Base-by-base conservation (phyloP, 306 rosid genomes). In the Rubus idaeus region DNA sequence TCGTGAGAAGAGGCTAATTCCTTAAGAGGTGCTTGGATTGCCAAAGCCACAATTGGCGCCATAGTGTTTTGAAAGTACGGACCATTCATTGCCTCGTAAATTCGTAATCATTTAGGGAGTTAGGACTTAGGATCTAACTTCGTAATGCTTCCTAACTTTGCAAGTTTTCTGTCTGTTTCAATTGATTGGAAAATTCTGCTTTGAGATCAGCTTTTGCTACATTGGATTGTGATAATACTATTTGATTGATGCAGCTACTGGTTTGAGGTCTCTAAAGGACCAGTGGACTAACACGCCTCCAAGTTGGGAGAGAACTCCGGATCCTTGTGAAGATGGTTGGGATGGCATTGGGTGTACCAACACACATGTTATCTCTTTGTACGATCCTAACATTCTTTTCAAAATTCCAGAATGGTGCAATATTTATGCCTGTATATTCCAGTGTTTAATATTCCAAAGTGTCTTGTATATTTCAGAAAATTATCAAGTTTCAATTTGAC, bases 261-360 rank as follows among this genome's bases (percentile, higher is more conserved):
- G 85, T 12, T 74, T 87, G 9, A 52, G 10, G 79, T 77, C 88
- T 76, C 81, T 89, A 10, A 80, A 3, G 63, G 45, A 62, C 56
- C 17, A 10, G 44, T 81, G 74, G 86, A 20, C 71, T 62, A 83
- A 83, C 62, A 70, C 60, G 5, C 87, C 90, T 49, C 85, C 86
- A 30, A 69, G 11, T 73, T 86, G 90, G 90, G 39, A 3, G 57
- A 75, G 68, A 40, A n/a, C 30, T 26, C 30, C 42, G 0, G 86
- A 89, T 83, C 89, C 93, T 56, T 87, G 90, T 71, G 74, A 61
- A 61, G 41, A 60, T 45, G 21, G 0, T 45, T 89, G 93, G 93
- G 88, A 47, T 1, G 93, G 90, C 56, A 81, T 87, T 50, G 72
- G 41, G 66, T 87, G 90, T 77, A 57, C 23, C 53, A 63, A 77